Base-by-base conservation (phyloP, 768 basidiomycete genomes). In the Boletus edulis region DNA sequence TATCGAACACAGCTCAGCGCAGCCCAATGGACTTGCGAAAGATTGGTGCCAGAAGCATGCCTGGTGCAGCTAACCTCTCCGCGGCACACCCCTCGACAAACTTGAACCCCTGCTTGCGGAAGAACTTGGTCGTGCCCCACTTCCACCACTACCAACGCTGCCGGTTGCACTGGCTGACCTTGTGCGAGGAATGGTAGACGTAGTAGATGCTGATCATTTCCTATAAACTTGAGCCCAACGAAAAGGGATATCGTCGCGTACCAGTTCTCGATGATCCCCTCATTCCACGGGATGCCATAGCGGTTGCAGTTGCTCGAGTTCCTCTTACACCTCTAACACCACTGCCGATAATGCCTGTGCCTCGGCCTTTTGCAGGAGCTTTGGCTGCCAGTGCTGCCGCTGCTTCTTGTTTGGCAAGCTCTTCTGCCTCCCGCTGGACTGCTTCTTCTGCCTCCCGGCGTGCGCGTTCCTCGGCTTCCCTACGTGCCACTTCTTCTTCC, bases 311-410 rank as follows among this genome's bases (percentile, higher is more conserved):
- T 2, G 83, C 86, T 42, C 84, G 78, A 6, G 84, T 92, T 4
- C 87, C 89, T 51, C 87, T 79, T 31, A 89, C 84, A 9, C 89
- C 89, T 62, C 86, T 72, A 3, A 89, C 80, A 15, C 82, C 81
- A 34, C 87, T 86, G 22, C 81, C 75, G 44, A 67, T 64, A 6
- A 68, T 61, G 38, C 69, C 73, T 41, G 72, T 76, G 52, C 84
- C 81, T 35, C 77, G 75, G 78, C 81, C 24, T 72, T 51, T 70
- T 15, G 55, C 27, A n/a, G 64, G 56, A 13, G 52, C 48, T 41
- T 69, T 72, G 41, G 60, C 50, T 0, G 41, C 56, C 44, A 59
- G 72, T 67, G 67, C 81, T 75, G 58, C 60, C 12, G 72, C 70
- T 27, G 79, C 76, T 58, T 84, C 83, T 20, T 73, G 73, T 61